A percentile compares a stretch with the other conserved stretches of the same genome.
Conservation (phyloP, 1,284 basidiomycete genomes). For the Ustilago sp. region DNA sequence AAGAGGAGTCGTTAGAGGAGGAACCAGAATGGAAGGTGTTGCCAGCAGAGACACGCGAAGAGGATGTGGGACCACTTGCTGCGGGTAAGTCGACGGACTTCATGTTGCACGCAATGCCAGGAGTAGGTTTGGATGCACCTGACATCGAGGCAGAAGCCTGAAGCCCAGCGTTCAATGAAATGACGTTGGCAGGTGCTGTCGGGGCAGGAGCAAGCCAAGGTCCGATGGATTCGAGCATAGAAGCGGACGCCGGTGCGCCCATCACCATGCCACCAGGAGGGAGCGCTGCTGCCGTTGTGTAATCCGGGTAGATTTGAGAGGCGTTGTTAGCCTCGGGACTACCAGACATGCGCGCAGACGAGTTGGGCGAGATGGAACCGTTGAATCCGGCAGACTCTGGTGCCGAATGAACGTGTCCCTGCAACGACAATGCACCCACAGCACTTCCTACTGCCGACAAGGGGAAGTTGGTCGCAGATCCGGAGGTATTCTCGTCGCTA, state of each 20-base stretch:
- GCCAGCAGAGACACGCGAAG: slow-evolving; percentile 6
- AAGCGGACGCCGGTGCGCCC: slow-evolving; percentile 21
- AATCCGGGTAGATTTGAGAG: slow-evolving; percentile 1
- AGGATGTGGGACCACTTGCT: slow-evolving; percentile 8
- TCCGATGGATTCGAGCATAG: slow-evolving; percentile 36
- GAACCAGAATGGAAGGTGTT: slow-evolving; percentile 31
- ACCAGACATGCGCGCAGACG: slow-evolving; percentile 28
- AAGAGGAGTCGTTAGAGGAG: slow-evolving; percentile 1
- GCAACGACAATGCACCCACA: slow-evolving; percentile 4
- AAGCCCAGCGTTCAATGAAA: neutral
- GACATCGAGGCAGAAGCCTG: neutral
- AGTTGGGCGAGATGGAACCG: slow-evolving; percentile 32
- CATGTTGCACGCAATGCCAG: slow-evolving; percentile 6
- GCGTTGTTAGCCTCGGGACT: slow-evolving; percentile 20
- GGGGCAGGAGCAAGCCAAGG: slow-evolving; percentile 38
- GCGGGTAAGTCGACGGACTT: slow-evolving; percentile 14
- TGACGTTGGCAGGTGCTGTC: slow-evolving; percentile 6
- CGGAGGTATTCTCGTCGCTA: slow-evolving; percentile 24
- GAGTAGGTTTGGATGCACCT: slow-evolving; percentile 3
- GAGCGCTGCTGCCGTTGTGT: slow-evolving; percentile 10
- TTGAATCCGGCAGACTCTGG: slow-evolving; percentile 25
- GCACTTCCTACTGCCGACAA: neutral
- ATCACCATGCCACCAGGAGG: slow-evolving; percentile 28
- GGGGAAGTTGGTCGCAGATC: slow-evolving; percentile 1
- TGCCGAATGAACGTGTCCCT: slow-evolving; percentile 11